A percentile compares a stretch with the other conserved stretches of the same genome.
phyloP scores from a whole-genome alignment of 2,329 filamentous ascomycete species.

The Paecilomyces fulvus region DNA sequence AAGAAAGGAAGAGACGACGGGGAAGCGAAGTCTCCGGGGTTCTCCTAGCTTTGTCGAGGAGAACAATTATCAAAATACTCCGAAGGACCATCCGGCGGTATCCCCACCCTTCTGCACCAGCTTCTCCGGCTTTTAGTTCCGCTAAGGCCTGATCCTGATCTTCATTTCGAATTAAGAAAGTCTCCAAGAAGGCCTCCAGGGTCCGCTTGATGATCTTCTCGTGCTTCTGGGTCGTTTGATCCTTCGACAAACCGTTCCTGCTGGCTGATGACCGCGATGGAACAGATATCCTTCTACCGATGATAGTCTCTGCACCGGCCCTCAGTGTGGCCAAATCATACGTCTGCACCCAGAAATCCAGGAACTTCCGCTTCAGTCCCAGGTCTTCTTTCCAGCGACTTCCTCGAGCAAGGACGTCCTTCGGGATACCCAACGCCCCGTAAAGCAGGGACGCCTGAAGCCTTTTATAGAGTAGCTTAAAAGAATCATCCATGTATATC shows the following conservation, averaged over 20 bases:
- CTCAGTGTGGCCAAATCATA: constrained; percentile 46
- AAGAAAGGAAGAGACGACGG: constrained; percentile 43
- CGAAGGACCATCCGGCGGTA: constrained; percentile 51
- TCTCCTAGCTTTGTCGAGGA: constrained; percentile 49
- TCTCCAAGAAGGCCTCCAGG: constrained; percentile 46
- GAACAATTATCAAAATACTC: constrained; percentile 51
- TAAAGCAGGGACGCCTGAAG: constrained; percentile 51
- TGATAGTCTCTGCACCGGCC: constrained; percentile 49
- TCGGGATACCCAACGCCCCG: constrained; percentile 49
- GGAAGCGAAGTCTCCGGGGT: constrained; percentile 21
- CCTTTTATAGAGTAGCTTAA: constrained; percentile 46
- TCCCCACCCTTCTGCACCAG: constrained; percentile 37
- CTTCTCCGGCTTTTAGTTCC: constrained; percentile 22
- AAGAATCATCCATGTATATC: constrained; percentile 46
- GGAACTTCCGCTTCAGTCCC: constrained; percentile 48
- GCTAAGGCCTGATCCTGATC: constrained; percentile 33
- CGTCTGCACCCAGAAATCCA: constrained; percentile 49
- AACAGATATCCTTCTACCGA: constrained; percentile 44
- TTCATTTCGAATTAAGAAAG: constrained; percentile 51
- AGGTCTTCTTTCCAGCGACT: constrained; percentile 47
- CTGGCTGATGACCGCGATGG: constrained; percentile 8
- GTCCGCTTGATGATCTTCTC: constrained; percentile 30
- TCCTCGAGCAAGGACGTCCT: constrained; percentile 39
- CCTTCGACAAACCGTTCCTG: constrained; percentile 1
- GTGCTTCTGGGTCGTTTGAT: constrained; percentile 1